Conservation (phyloP, 306 rosid species). For the Trifolium dubium region DNA sequence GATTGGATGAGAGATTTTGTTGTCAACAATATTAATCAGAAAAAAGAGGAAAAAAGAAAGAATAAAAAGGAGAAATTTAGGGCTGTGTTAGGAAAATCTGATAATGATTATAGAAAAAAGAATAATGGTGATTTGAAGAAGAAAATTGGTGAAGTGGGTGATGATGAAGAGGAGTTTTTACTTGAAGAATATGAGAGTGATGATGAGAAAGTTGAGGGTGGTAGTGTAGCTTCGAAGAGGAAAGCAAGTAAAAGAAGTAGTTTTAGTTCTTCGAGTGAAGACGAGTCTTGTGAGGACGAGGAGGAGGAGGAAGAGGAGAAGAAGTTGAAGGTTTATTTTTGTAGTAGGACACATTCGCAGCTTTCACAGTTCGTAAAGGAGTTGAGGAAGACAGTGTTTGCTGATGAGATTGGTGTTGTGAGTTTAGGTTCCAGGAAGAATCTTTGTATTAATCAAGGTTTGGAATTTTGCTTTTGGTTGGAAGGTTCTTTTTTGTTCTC, state of each 20-base stretch:
- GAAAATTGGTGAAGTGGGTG: conserved; percentile 47
- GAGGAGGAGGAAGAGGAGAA: conserved; percentile 57
- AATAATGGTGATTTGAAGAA: conserved; percentile 10
- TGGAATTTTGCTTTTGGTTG: conserved; percentile 26
- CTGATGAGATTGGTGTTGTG: conserved; percentile 66
- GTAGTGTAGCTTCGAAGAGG: conserved; percentile 60
- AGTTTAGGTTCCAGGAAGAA: conserved; percentile 87
- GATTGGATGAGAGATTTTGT: conserved; percentile 84
- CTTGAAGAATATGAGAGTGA: conserved; percentile 84
- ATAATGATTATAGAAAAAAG: neutral
- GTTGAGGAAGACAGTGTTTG: conserved; percentile 72
- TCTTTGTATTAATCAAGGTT: conserved; percentile 89
- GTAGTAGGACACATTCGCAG: conserved; percentile 95
- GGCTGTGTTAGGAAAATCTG: conserved; percentile 36
- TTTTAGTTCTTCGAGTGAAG: conserved; percentile 71
- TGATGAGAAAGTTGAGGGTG: conserved; percentile 53
- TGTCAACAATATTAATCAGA: conserved; percentile 44
- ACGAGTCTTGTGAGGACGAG: conserved; percentile 52
- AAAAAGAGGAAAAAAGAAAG: conserved; percentile 46
- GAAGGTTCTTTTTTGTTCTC: neutral
- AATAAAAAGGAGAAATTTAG: conserved; percentile 48
- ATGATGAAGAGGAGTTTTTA: conserved; percentile 74
- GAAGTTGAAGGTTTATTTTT: conserved; percentile 74
- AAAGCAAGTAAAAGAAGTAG: conserved; percentile 52
- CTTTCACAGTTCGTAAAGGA: conserved; percentile 92